These are phyloP conservation scores for Fusarium armeniacum DNA, from an alignment of 2,329 filamentous ascomycete species.

Conservation along the genomic window DNA sequence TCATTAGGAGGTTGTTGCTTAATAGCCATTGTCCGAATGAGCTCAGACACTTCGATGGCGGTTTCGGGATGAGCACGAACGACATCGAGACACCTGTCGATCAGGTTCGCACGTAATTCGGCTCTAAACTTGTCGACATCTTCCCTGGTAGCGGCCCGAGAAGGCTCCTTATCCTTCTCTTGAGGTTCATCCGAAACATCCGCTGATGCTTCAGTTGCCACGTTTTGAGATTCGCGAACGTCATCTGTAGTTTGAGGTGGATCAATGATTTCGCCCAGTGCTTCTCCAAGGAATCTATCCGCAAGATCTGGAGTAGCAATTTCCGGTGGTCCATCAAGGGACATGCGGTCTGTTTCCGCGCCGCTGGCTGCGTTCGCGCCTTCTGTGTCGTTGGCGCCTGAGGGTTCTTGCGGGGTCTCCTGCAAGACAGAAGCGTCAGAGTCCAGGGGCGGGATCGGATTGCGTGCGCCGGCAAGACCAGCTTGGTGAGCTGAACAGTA, in stretches of 20 bases:
- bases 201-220: constrained; percentile 40
- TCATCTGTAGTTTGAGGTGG: constrained; percentile 43
- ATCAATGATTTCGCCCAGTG: constrained; percentile 50
- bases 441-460: constrained; percentile 76
- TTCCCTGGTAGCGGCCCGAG: constrained; percentile 68
- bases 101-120: constrained; percentile 80
- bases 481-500: constrained; percentile 78
- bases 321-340: constrained; percentile 54
- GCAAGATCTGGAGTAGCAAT: constrained; percentile 45
- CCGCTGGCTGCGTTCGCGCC: constrained; percentile 41
- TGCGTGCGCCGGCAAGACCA: constrained; percentile 70
- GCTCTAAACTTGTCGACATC: constrained; percentile 82
- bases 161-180: constrained; percentile 30
- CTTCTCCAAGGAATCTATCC: constrained; percentile 48
- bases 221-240: constrained; percentile 37
- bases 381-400: constrained; percentile 44
- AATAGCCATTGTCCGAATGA: constrained; percentile 81
- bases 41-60: constrained; percentile 90
- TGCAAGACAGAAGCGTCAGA: constrained; percentile 56
- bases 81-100: constrained; percentile 91
- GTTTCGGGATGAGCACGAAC: constrained; percentile 88
- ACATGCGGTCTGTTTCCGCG: constrained; percentile 57
- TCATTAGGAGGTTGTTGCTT: constrained; percentile 69
- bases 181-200: constrained; percentile 29
- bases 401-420: constrained; percentile 36